Conservation (phyloP, 352 stramenopile genomes). For the Globisporangium emineosum region DNA sequence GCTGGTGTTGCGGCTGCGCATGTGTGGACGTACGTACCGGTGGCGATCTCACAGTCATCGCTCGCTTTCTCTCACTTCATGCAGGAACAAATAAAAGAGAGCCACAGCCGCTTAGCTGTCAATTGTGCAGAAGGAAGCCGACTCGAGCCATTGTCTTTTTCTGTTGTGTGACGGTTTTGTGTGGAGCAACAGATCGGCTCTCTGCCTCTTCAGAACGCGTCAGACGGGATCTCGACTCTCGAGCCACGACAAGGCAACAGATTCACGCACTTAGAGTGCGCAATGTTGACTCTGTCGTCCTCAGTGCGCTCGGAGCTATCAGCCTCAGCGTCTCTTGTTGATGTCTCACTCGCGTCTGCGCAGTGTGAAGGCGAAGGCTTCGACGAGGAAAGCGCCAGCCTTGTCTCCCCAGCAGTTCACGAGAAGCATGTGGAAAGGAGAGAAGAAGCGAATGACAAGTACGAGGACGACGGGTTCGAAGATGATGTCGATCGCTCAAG, state of each 20-base stretch:
- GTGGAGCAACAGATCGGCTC: no score
- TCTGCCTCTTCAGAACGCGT: background rate
- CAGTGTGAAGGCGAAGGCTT: slow-evolving; percentile 17
- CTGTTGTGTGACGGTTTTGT: no score
- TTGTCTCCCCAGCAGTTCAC: background rate
- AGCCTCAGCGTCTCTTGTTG: background rate
- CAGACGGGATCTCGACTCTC: background rate
- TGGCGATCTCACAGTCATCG: slow-evolving; percentile 7
- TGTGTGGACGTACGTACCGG: background rate
- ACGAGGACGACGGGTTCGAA: slow-evolving; percentile 19
- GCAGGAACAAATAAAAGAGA: background rate
- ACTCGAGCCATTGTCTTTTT: no score
- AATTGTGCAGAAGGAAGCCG: no score
- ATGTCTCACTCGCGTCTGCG: background rate
- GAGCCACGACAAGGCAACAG: background rate
- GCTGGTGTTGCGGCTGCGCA: background rate
- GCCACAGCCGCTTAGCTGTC: background rate
- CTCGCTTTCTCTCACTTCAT: background rate
- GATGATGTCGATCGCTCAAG: background rate
- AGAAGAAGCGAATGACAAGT: background rate
- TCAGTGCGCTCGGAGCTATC: background rate
- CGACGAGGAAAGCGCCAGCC: slow-evolving; percentile 1
- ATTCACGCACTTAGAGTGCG: no score
- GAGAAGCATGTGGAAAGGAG: background rate
- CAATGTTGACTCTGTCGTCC: background rate